These are phyloP conservation scores for Paramecium bursaria DNA, from an alignment of 73 alveolate species.

Conservation along the genomic window DNA sequence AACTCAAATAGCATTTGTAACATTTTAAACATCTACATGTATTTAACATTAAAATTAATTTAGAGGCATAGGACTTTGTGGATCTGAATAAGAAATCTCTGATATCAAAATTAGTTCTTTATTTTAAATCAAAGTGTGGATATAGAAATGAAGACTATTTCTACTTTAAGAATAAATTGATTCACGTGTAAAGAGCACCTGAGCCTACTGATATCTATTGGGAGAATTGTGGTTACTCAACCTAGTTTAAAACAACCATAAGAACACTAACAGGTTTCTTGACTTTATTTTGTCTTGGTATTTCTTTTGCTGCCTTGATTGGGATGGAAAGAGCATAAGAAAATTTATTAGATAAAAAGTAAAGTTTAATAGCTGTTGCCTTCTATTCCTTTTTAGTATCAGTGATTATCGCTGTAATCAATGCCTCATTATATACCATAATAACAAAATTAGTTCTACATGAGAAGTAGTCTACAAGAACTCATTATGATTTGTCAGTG, in stretches of 20 bases:
- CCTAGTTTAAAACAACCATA: background rate
- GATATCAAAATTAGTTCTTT: background rate
- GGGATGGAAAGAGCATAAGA: conserved; percentile 4
- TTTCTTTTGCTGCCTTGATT: background rate
- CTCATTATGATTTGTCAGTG: background rate
- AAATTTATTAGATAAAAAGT: background rate
- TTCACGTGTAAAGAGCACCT: background rate
- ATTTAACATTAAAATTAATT: background rate
- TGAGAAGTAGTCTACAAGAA: conserved; percentile 21
- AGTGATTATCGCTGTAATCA: background rate
- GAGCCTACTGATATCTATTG: too few species aligned
- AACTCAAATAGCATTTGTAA: conserved; percentile 14
- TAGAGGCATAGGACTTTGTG: background rate
- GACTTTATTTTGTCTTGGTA: background rate
- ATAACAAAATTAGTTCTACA: conserved; percentile 25
- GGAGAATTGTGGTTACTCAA: too few species aligned
- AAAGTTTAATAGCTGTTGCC: background rate
- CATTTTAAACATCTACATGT: conserved; percentile 31
- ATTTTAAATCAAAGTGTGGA: background rate
- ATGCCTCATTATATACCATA: background rate
- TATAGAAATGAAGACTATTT: background rate
- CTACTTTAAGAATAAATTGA: conserved; percentile 21
- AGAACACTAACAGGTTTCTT: background rate
- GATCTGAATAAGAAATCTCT: background rate
- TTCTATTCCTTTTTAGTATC: conserved; percentile 18